Conservation (phyloP, 768 basidiomycete species). For the Glaciozyma martinii region DNA sequence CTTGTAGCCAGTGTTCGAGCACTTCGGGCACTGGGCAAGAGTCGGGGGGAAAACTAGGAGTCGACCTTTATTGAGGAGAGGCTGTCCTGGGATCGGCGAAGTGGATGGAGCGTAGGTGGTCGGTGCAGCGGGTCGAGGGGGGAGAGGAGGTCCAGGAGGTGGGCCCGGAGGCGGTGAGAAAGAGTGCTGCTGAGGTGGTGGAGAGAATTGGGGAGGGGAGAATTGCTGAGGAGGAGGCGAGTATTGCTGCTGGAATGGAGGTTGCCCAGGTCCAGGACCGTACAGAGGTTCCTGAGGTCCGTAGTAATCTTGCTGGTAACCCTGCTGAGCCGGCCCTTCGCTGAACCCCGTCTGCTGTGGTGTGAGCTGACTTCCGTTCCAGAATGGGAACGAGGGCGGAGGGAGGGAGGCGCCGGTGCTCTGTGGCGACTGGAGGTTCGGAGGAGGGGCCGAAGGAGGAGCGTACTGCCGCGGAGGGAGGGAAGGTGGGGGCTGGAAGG, state of each 20-base stretch:
- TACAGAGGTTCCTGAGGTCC: no score
- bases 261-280: no score
- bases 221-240: background rate
- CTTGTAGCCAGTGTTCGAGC: conserved; percentile 24
- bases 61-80: conserved; percentile 3
- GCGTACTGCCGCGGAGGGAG: background rate
- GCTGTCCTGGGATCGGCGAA: conserved; percentile 10
- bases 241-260: background rate
- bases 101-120: conserved; percentile 11
- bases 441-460: background rate
- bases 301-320: no score
- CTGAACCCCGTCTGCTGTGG: conserved; percentile 24
- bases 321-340: conserved; percentile 5
- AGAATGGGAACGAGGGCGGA: conserved; percentile 27
- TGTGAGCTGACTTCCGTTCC: conserved; percentile 24
- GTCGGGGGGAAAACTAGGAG: conserved; percentile 18
- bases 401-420: background rate
- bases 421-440: background rate
- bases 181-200: background rate
- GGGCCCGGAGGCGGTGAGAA: background rate
- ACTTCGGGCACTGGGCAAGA: conserved; percentile 11
- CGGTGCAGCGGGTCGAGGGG: background rate
- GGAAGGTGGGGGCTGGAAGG: no score
- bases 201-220: background rate
- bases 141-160: background rate